Base-by-base conservation (phyloP, 768 basidiomycete genomes). In the Leccinum variicolor region DNA sequence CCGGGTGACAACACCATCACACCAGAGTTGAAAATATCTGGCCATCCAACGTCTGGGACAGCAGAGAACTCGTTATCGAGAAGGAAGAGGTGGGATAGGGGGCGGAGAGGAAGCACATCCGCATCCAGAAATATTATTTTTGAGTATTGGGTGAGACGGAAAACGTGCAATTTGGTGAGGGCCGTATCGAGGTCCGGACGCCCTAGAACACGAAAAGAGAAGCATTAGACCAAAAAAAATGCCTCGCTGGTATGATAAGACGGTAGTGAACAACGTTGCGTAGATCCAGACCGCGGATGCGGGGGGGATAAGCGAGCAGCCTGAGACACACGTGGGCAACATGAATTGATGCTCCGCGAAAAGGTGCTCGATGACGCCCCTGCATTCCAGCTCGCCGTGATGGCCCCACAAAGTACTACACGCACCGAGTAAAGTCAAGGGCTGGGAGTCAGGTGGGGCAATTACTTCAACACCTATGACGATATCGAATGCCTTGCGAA, bases 11-110 rank as follows among this genome's bases (percentile, higher is more conserved):
- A 74, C 52, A 98, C 94, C 75, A 99, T 81, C 48, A 98, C 87
- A 39, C 97, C 97, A 23, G 95, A 96, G 73, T 99, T 99, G 79
- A 99, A 99, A 60, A 97, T 95, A 74, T 99, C 97, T 41, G 97
- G 97, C 97, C 97, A 99, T 64, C 97, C 97, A 31, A 94, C 92
- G 73, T 99, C 97, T 11, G 97, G 94, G 8, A 87, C 90, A 9
- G 97, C 97, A 43, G 94, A 88, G 69, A 99, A 94, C 60, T 91
- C 86, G 69, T 88, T 79, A 4, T 89, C 82, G 49, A 90, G 74
- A 33, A 80, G 78, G 74, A 99, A 98, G n/a, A 99, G 85, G 74
- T 96, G 94, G 34, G 92, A 89, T 54, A 99, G 78, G 28, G 96
- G 91, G 50, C 89, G 84, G 52, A 92, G 79, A 54, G 92, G 91